Evolutionary conservation across 257 asterid species (phyloP).

Genomic region (Ilex asprella): DNA sequence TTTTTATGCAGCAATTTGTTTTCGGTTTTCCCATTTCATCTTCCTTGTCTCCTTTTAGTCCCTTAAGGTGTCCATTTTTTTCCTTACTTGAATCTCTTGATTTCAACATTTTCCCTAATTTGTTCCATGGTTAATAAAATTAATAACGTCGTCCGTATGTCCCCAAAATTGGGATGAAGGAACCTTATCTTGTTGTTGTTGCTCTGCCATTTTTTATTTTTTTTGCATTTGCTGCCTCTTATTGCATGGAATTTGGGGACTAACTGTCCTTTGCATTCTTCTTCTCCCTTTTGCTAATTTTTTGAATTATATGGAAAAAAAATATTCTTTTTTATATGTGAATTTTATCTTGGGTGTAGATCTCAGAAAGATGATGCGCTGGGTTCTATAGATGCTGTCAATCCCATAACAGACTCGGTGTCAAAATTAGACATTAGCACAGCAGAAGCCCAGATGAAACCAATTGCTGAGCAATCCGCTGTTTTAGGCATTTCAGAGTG

Average conservation of each 20-base stretch:
- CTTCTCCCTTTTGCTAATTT: slow-evolving; percentile 2
- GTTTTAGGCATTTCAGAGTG: slow-evolving; percentile 47
- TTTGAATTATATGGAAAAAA: not conserved
- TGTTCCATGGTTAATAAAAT: too few species aligned
- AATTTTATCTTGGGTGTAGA: slow-evolving; percentile 22
- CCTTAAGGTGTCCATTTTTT: too few species aligned
- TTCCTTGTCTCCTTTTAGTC: too few species aligned
- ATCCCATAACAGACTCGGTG: slow-evolving; percentile 49
- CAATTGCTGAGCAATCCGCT: slow-evolving; percentile 31
- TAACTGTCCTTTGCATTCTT: slow-evolving; percentile 5
- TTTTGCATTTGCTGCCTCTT: not conserved
- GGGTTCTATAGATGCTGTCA: slow-evolving; percentile 49
- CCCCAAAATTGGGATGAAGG: too few species aligned
- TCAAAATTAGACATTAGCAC: slow-evolving; percentile 60
- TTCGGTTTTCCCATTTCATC: too few species aligned
- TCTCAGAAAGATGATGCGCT: slow-evolving; percentile 40
- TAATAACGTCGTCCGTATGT: too few species aligned
- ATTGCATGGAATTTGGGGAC: not conserved
- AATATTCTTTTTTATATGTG: not conserved
- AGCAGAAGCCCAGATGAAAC: slow-evolving; percentile 37
- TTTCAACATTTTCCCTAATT: too few species aligned
- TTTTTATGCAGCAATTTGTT: too few species aligned
- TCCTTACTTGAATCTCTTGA: too few species aligned
- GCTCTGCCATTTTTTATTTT: too few species aligned
- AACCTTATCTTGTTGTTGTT: too few species aligned